Percentiles rank a stretch among this genome's conserved stretches.
Evolutionary conservation across 768 basidiomycete species (phyloP).

Genomic region (Trichaptum fuscoviolaceum): DNA sequence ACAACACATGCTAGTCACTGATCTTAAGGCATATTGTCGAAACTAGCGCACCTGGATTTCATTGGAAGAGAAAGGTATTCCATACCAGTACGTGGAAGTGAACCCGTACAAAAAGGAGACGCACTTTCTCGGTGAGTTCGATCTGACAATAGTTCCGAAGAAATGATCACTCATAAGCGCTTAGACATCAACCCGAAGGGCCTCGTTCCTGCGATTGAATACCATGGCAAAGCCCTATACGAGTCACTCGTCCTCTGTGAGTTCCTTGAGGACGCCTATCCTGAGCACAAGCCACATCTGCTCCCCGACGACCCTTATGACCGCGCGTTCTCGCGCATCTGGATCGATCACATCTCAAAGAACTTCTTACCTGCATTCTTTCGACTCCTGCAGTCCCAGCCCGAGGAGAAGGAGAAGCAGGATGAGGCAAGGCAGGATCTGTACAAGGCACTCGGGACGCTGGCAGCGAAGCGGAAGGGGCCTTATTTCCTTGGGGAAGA

Average conservation of each 20-base stretch:
- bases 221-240: conserved; percentile 48
- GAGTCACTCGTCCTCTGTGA: conserved; percentile 62
- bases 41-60: conserved; percentile 51
- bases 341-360: conserved; percentile 54
- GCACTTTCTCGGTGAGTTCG: conserved; percentile 42
- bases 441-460: conserved; percentile 31
- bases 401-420: conserved; percentile 32
- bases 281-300: conserved; percentile 37
- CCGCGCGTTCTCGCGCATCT: conserved; percentile 48
- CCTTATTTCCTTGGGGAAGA: conserved; percentile 55
- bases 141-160: conserved; percentile 5
- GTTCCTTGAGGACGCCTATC: conserved; percentile 61
- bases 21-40: conserved; percentile 25
- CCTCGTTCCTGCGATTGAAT: conserved; percentile 57
- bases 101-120: conserved; percentile 68
- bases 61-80: conserved; percentile 59
- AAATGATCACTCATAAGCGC: conserved; percentile 11
- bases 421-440: conserved; percentile 31
- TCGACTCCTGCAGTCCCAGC: conserved; percentile 41
- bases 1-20: neutral
- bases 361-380: conserved; percentile 46
- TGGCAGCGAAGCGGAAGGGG: conserved; percentile 34
- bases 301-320: conserved; percentile 47
- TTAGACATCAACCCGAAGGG: conserved; percentile 62
- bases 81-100: conserved; percentile 63